Evolutionary conservation across 768 basidiomycete species (phyloP).

Genomic region (Agaricus subrufescens): DNA sequence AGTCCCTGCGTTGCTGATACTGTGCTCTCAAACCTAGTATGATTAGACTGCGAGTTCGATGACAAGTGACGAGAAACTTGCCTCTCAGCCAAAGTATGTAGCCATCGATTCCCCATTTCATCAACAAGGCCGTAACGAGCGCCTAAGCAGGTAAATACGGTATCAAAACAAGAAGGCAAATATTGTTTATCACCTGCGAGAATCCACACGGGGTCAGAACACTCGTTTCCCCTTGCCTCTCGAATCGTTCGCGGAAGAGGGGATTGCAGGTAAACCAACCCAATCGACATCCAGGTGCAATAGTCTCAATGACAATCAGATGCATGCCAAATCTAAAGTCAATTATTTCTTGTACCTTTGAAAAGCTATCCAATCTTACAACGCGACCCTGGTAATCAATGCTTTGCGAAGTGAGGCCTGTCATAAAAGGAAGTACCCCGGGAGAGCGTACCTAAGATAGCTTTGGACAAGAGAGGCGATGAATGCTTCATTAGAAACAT

Average conservation of each 20-base stretch:
- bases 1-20: conserved; percentile 57
- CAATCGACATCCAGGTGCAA: conserved; percentile 72
- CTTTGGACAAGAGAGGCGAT: conserved; percentile 55
- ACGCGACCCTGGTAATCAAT: conserved; percentile 81
- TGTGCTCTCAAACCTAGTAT: conserved; percentile 45
- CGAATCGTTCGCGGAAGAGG: conserved; percentile 69
- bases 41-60: not conserved
- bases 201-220: conserved; percentile 74
- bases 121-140: conserved; percentile 55
- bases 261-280: conserved; percentile 82
- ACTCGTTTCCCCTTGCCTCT: conserved; percentile 62
- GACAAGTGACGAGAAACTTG: conserved; percentile 11
- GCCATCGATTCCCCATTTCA: conserved; percentile 64
- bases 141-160: conserved; percentile 17
- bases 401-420: conserved; percentile 20
- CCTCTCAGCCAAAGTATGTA: conserved; percentile 79
- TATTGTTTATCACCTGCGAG: conserved; percentile 40
- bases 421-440: not conserved
- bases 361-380: conserved; percentile 77
- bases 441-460: conserved; percentile 43
- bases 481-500: conserved; percentile 32
- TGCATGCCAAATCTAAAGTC: not conserved
- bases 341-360: conserved; percentile 42
- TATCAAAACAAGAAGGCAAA: not conserved
- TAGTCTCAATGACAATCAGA: conserved; percentile 39